Evolutionary conservation across 2,329 filamentous ascomycete genomes (phyloP).

Genomic region (Colletotrichum falcatum): DNA sequence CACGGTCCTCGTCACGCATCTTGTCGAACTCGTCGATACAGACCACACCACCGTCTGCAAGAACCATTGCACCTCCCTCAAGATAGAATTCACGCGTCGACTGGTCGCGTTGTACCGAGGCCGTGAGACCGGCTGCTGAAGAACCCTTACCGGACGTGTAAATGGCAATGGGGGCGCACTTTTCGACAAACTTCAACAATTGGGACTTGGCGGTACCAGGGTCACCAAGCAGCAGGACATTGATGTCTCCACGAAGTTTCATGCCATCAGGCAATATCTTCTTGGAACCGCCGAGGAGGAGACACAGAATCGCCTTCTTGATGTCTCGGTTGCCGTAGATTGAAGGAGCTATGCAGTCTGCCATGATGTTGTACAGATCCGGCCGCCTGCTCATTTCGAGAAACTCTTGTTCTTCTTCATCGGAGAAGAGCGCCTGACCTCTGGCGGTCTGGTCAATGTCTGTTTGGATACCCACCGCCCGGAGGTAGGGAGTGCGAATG

Average conservation of each 20-base stretch:
- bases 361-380: slow-evolving; percentile 92
- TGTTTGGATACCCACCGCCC: slow-evolving; percentile 91
- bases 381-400: slow-evolving; percentile 88
- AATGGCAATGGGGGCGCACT: slow-evolving; percentile 94
- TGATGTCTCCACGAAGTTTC: slow-evolving; percentile 97
- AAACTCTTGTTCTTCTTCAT: slow-evolving; percentile 98
- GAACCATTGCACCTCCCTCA: slow-evolving; percentile 97
- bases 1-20: slow-evolving; percentile 97
- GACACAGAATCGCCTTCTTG: slow-evolving; percentile 95
- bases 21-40: slow-evolving; percentile 99
- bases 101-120: slow-evolving; percentile 93
- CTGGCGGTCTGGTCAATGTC: slow-evolving; percentile 92
- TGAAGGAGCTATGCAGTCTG: slow-evolving; percentile 93
- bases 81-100: slow-evolving; percentile 96
- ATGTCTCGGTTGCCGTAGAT: slow-evolving; percentile 98
- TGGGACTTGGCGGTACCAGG: slow-evolving; percentile 99
- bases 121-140: slow-evolving; percentile 95
- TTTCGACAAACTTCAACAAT: slow-evolving; percentile 96
- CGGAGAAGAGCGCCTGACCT: slow-evolving; percentile 84
- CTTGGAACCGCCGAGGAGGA: slow-evolving; percentile 94
- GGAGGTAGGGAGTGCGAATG: slow-evolving; percentile 93
- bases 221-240: slow-evolving; percentile 95
- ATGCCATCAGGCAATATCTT: slow-evolving; percentile 98
- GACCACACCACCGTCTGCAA: slow-evolving; percentile 95
- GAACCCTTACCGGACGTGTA: slow-evolving; percentile 99